phyloP scores from a whole-genome alignment of 352 stramenopile genomes.

The Globisporangium paroecandrum region DNA sequence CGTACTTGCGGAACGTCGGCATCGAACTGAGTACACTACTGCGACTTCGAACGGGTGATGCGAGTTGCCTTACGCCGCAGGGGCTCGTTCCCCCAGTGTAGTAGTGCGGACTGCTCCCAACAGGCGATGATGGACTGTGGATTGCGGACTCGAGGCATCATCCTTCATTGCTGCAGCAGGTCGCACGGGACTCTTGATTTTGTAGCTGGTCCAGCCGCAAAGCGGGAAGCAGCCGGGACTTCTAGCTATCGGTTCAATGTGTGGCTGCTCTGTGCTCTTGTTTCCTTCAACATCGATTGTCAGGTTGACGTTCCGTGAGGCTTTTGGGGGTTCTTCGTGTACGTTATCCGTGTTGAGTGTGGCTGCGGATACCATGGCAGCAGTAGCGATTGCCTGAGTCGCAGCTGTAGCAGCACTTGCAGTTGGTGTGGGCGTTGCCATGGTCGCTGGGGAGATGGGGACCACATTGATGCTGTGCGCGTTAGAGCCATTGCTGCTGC shows the following conservation, averaged over 20 bases:
- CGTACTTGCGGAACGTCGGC: constrained; percentile 9
- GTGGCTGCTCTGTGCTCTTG: neutral
- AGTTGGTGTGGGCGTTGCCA: too few relatives aligned
- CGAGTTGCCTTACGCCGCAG: neutral
- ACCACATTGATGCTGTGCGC: neutral
- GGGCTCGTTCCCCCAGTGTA: constrained; percentile 9
- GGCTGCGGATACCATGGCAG: neutral
- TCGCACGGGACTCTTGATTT: constrained; percentile 6
- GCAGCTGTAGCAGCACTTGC: neutral
- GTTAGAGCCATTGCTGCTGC: neutral
- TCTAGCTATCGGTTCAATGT: neutral
- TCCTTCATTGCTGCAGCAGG: neutral
- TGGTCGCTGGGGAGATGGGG: neutral
- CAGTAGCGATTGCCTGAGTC: neutral
- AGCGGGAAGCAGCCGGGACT: constrained; percentile 13
- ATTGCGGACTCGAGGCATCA: neutral
- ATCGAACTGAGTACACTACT: neutral
- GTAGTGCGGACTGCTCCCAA: constrained; percentile 7
- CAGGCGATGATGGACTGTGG: neutral
- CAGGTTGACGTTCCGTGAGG: neutral
- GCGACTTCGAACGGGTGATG: neutral
- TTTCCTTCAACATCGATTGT: constrained; percentile 6
- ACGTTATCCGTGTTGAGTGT: neutral
- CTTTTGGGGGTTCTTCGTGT: neutral
- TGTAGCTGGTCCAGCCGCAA: constrained; percentile 6